These are phyloP conservation scores for Ambrosia artemisiifolia DNA, from an alignment of 129 eudicot species.

Conservation along the genomic window DNA sequence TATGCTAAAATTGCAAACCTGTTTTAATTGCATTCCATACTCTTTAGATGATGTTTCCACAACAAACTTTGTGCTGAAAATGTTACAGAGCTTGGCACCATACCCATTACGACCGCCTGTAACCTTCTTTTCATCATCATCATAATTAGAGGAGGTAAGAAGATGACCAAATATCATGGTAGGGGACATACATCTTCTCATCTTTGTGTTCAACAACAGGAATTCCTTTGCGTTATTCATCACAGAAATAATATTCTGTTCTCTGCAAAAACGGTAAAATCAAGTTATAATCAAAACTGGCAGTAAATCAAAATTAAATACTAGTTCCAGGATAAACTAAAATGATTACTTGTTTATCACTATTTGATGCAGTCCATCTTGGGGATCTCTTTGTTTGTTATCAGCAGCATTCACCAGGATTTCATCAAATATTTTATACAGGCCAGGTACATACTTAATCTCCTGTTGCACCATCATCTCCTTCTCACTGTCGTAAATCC, in stretches of 20 bases:
- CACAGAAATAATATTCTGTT: constrained; percentile 52
- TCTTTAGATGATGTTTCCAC: no score
- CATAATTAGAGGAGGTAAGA: constrained; percentile 81
- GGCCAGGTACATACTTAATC: constrained; percentile 83
- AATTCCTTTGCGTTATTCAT: constrained; percentile 76
- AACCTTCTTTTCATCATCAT: constrained; percentile 76
- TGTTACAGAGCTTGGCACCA: constrained; percentile 83
- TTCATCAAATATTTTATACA: constrained; percentile 90
- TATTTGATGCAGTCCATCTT: constrained; percentile 47
- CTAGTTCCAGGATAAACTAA: no score
- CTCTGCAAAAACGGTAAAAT: no score
- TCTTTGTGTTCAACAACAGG: constrained; percentile 87
- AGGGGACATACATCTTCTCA: constrained; percentile 86
- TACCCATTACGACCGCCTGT: constrained; percentile 94
- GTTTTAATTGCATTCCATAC: constrained; percentile 71
- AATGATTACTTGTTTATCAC: no score
- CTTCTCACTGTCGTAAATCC: no score
- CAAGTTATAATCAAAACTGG: no score
- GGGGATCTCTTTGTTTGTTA: constrained; percentile 88
- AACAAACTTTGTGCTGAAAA: constrained; percentile 79
- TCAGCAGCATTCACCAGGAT: constrained; percentile 88
- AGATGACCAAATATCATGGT: constrained; percentile 86
- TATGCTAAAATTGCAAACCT: no score
- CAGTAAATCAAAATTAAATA: no score
- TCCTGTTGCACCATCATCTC: no score